Conservation (phyloP, 2,329 filamentous ascomycete genomes). For the Teratosphaeria gauchensis region DNA sequence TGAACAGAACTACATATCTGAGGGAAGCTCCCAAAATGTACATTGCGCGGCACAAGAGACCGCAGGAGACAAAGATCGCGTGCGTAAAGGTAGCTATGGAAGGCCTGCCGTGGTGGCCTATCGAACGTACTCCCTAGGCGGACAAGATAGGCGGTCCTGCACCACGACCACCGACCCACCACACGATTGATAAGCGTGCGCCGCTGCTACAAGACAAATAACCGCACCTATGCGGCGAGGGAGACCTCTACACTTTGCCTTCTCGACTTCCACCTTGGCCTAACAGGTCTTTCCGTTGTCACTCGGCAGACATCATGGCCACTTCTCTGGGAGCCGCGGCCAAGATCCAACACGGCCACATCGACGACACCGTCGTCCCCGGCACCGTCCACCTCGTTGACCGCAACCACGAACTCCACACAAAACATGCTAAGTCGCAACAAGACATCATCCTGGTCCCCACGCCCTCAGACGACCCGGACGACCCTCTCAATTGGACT, state of each 20-base stretch:
- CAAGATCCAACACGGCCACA: slow-evolving; percentile 6
- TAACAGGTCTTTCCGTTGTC: background rate
- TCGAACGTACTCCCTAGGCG: background rate
- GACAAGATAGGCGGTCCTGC: background rate
- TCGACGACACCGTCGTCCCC: slow-evolving; percentile 17
- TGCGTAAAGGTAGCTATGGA: too few species aligned
- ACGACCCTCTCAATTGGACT: slow-evolving; percentile 18
- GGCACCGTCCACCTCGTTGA: slow-evolving; percentile 36
- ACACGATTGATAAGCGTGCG: background rate
- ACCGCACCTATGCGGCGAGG: background rate
- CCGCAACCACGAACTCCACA: slow-evolving; percentile 26
- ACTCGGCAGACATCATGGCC: slow-evolving; percentile 1
- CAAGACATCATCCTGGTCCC: slow-evolving; percentile 33
- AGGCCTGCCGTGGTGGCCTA: background rate
- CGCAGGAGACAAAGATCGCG: too few species aligned
- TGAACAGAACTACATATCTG: too few species aligned
- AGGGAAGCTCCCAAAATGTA: too few species aligned
- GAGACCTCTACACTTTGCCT: background rate
- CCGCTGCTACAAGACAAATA: background rate
- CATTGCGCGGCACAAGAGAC: too few species aligned
- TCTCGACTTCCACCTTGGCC: background rate
- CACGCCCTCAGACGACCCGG: slow-evolving; percentile 33
- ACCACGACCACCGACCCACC: background rate
- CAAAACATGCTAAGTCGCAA: slow-evolving; percentile 21
- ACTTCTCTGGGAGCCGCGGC: background rate